These are phyloP conservation scores for Lactarius hengduanensis DNA, from an alignment of 768 basidiomycete species.

Conservation along the genomic window DNA sequence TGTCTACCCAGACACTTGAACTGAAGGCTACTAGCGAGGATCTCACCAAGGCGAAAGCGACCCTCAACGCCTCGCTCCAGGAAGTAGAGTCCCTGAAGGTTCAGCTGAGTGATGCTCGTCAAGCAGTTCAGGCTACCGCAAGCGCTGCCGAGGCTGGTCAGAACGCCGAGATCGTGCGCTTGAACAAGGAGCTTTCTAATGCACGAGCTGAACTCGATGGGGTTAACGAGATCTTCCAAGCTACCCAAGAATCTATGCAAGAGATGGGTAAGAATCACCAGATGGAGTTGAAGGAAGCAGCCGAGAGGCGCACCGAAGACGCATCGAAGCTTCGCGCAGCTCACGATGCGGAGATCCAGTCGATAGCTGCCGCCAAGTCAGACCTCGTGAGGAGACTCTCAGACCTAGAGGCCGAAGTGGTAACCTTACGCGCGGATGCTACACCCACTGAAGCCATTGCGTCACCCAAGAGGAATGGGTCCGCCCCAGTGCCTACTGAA, in stretches of 20 bases:
- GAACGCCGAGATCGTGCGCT: slow-evolving; percentile 51
- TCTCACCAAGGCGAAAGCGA: slow-evolving; percentile 68
- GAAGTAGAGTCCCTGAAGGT: slow-evolving; percentile 57
- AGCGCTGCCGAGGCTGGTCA: slow-evolving; percentile 45
- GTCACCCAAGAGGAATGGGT: slow-evolving; percentile 57
- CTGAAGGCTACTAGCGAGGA: slow-evolving; percentile 86
- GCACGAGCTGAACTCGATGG: slow-evolving; percentile 70
- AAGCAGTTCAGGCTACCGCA: slow-evolving; percentile 40
- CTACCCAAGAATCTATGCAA: slow-evolving; percentile 67
- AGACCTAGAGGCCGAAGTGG: slow-evolving; percentile 76
- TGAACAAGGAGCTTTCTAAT: slow-evolving; percentile 57
- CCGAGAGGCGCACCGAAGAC: slow-evolving; percentile 67
- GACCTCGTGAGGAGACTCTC: slow-evolving; percentile 61
- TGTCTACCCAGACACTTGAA: slow-evolving; percentile 61
- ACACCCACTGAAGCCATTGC: slow-evolving; percentile 44
- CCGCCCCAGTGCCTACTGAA: slow-evolving; percentile 39
- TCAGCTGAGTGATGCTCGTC: slow-evolving; percentile 64
- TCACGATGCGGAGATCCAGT: slow-evolving; percentile 60
- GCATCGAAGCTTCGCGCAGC: slow-evolving; percentile 55
- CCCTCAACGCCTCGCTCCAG: slow-evolving; percentile 48
- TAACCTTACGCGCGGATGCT: slow-evolving; percentile 57
- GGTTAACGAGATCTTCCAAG: slow-evolving; percentile 60
- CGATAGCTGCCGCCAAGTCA: slow-evolving; percentile 58
- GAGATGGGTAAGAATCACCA: slow-evolving; percentile 69
- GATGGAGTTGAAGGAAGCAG: slow-evolving; percentile 74